Conservation (phyloP, 176 grass and related monocot genomes). For the Raddia guianensis region DNA sequence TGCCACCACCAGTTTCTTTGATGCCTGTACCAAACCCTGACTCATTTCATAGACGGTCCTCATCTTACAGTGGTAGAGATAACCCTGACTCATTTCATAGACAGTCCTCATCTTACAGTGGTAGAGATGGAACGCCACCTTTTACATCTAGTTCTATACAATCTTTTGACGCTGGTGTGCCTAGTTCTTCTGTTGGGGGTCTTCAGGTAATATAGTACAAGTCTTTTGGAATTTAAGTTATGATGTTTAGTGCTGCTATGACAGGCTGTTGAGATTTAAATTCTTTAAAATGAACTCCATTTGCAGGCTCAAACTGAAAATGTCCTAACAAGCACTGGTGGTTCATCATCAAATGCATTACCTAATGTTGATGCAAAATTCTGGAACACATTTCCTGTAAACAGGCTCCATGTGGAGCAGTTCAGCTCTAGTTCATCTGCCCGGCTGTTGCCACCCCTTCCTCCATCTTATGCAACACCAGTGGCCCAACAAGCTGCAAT, state of each 20-base stretch:
- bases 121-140: slow-evolving; percentile 67
- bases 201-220: slow-evolving; percentile 59
- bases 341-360: slow-evolving; percentile 63
- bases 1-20: slow-evolving; percentile 66
- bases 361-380: slow-evolving; percentile 66
- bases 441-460: slow-evolving; percentile 56
- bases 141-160: slow-evolving; percentile 67
- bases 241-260: slow-evolving; percentile 28
- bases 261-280: slow-evolving; percentile 24
- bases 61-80: slow-evolving; percentile 62
- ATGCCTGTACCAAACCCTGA: slow-evolving; percentile 59
- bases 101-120: slow-evolving; percentile 48
- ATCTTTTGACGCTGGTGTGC: slow-evolving; percentile 61
- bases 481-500: slow-evolving; percentile 55
- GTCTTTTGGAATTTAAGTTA: slow-evolving; percentile 36
- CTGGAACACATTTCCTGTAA: slow-evolving; percentile 72
- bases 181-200: slow-evolving; percentile 46
- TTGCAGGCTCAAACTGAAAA: slow-evolving; percentile 82
- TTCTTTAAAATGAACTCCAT: slow-evolving; percentile 28
- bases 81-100: slow-evolving; percentile 60
- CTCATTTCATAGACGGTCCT: slow-evolving; percentile 50
- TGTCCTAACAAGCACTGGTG: slow-evolving; percentile 46
- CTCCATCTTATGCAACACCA: slow-evolving; percentile 57
- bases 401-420: slow-evolving; percentile 57
- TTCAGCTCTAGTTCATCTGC: slow-evolving; percentile 60